These are phyloP conservation scores for Phialophora tarda DNA, from an alignment of 2,329 filamentous ascomycete genomes.

Conservation along the genomic window DNA sequence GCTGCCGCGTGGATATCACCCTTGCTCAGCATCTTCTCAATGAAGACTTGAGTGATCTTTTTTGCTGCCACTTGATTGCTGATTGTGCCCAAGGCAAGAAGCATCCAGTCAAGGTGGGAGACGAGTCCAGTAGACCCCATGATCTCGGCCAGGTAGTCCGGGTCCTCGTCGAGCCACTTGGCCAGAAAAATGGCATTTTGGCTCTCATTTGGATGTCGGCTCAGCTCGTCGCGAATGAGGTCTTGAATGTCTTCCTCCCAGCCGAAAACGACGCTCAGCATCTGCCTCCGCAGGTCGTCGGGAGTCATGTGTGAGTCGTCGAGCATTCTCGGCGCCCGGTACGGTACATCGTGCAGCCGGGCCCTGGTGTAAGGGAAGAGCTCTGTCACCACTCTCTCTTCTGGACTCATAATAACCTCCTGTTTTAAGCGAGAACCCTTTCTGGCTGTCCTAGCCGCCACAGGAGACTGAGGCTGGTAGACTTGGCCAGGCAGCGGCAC, in stretches of 20 bases:
- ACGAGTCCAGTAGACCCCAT: constrained; percentile 79
- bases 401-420: constrained; percentile 78
- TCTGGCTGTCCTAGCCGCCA: constrained; percentile 51
- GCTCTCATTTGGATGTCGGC: constrained; percentile 73
- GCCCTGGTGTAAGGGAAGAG: constrained; percentile 85
- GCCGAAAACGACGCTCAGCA: constrained; percentile 92
- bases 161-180: constrained; percentile 90
- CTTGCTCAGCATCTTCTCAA: constrained; percentile 85
- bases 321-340: constrained; percentile 68
- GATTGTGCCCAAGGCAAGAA: constrained; percentile 88
- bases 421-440: constrained; percentile 74
- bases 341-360: constrained; percentile 80
- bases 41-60: constrained; percentile 87
- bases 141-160: constrained; percentile 74
- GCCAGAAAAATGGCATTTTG: constrained; percentile 80
- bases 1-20: constrained; percentile 91
- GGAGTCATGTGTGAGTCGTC: constrained; percentile 67
- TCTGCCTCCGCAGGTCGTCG: constrained; percentile 83
- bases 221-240: constrained; percentile 80
- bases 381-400: constrained; percentile 73
- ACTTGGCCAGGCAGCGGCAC: constrained; percentile 42
- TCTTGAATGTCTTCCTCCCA: constrained; percentile 86
- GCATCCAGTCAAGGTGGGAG: constrained; percentile 95
- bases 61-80: constrained; percentile 78
- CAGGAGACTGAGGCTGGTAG: constrained; percentile 55